Evolutionary conservation across 768 basidiomycete species (phyloP), one percentile per base, ranked within the genome.

Genomic region (Lactifluus piperatus): DNA sequence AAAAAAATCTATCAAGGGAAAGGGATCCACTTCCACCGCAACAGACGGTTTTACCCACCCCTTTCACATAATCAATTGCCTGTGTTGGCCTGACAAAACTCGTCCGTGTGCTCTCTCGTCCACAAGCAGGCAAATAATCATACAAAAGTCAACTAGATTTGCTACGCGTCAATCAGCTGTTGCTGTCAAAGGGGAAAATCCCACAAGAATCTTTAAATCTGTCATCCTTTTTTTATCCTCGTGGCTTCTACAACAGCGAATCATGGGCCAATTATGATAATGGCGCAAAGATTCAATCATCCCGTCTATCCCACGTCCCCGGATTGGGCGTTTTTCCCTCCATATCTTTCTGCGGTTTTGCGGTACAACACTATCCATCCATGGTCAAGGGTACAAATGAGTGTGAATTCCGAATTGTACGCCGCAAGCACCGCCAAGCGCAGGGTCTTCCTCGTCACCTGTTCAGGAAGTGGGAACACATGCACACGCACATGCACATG

Each of bases 221-320:
- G 10, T 34, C 3, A 5, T 34, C 11, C 13, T 11, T 7, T 32
- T 32, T 4, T 32, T 8, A 47, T 5, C 41, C 41, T 22, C 41
- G 41, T 41, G 39, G n/a, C n/a, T n/a, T n/a, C n/a, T n/a, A n/a
- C n/a, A n/a, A 5, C 3, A 9, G n/a, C 41, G 37, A 39, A 39
- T n/a, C n/a, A n/a, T n/a, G n/a, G n/a, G n/a, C 11, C 20, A 10
- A 43, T 22, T 14, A 36, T 13, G 30, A 50, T 11, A 18, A 49
- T 13, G 56, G 56, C 56, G 56, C 22, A 57, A 57, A 37, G n/a
- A 27, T 36, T n/a, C n/a, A n/a, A n/a, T n/a, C n/a, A n/a, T n/a
- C n/a, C n/a, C n/a, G n/a, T n/a, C n/a, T n/a, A n/a, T n/a, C n/a
- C n/a, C n/a, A n/a, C n/a, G n/a, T n/a, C n/a, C n/a, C n/a, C n/a